Base-by-base conservation (phyloP, 2,329 filamentous ascomycete genomes). In the Tolypocladium inflatum region DNA sequence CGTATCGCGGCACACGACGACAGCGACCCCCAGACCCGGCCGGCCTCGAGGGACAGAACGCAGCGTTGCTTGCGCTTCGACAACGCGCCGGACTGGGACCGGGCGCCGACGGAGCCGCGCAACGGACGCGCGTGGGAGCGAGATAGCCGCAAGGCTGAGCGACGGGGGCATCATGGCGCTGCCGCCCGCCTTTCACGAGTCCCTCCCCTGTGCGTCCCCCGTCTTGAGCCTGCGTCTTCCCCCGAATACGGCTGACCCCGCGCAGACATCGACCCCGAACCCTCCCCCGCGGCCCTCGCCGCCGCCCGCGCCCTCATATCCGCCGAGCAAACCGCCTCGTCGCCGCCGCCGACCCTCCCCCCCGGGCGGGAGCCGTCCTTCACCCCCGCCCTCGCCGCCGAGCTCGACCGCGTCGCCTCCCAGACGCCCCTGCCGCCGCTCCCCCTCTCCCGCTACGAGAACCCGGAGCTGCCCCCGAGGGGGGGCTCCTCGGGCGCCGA, bases 371-470 rank as follows among this genome's bases (percentile, higher is more conserved):
- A 72, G 74, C 75, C 83, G 6, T 74, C 72, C 55, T 89, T 91
- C 75, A 84, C 87, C 6, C 80, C 84, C 5, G 72, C 87, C n/a
- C 77, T 96, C 43, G 68, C 80, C 63, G 70, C 81, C 64, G 91
- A 96, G 67, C 80, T 93, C 61, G 74, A 77, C 23, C 88, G 90
- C 63, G 78, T 92, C 60, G 76, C 83, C 51, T 61, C 65, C 35
- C 57, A 64, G 1, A 55, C 62, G 4, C 68, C 78, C n/a, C 77
- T 80, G 55, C 55, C 68, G n/a, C 81, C 86, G 2, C 74, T 89
- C 58, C 89, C 96, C 71, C 78, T 91, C 21, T 76, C 82, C 50
- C 90, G 92, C 64, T 97, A 97, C 81, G 90, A 96, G 74, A 83
- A 86, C 2, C 84, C 85, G 56, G 83, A 89, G 23, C 39, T 79